Evolutionary conservation across 2,329 filamentous ascomycete species (phyloP).

Genomic region (Metarhizium robertsii): DNA sequence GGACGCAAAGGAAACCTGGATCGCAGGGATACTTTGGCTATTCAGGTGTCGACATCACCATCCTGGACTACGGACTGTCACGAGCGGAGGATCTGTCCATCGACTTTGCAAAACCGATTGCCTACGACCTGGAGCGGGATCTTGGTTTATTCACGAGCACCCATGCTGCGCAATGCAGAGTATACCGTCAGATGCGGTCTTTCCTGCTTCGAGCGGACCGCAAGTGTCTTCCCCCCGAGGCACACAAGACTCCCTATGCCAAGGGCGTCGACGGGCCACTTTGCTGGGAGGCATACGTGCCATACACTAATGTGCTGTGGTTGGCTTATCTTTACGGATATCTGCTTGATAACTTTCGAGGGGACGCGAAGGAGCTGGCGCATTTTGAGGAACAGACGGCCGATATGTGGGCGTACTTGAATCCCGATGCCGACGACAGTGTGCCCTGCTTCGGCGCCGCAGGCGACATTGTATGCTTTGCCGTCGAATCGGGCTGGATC

Average conservation of each 20-base stretch:
- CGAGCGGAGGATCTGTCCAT: slow-evolving; percentile 38
- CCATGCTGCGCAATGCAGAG: slow-evolving; percentile 49
- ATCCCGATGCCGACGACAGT: slow-evolving; percentile 37
- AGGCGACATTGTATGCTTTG: slow-evolving; percentile 47
- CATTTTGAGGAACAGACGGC: slow-evolving; percentile 37
- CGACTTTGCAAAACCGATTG: slow-evolving; percentile 31
- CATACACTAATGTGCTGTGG: slow-evolving; percentile 59
- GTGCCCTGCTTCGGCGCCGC: slow-evolving; percentile 45
- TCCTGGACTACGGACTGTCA: slow-evolving; percentile 57
- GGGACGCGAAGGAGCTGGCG: slow-evolving; percentile 34
- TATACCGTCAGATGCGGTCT: slow-evolving; percentile 55
- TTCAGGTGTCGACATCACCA: slow-evolving; percentile 54
- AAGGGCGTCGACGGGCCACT: slow-evolving; percentile 36
- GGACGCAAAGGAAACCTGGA: slow-evolving; percentile 20
- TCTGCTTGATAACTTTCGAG: slow-evolving; percentile 36
- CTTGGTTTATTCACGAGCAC: slow-evolving; percentile 51
- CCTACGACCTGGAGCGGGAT: slow-evolving; percentile 51
- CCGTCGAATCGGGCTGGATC: slow-evolving; percentile 49
- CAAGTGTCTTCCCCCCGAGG: slow-evolving; percentile 36
- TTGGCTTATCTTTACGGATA: slow-evolving; percentile 52
- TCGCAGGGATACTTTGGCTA: slow-evolving; percentile 39
- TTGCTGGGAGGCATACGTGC: slow-evolving; percentile 44
- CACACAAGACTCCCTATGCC: slow-evolving; percentile 38
- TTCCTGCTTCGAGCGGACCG: slow-evolving; percentile 44
- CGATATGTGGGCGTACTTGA: slow-evolving; percentile 45